Evolutionary conservation across 306 rosid genomes (phyloP), one percentile per base, ranked within the genome.

Genomic region (Pyrus pyrifolia): DNA sequence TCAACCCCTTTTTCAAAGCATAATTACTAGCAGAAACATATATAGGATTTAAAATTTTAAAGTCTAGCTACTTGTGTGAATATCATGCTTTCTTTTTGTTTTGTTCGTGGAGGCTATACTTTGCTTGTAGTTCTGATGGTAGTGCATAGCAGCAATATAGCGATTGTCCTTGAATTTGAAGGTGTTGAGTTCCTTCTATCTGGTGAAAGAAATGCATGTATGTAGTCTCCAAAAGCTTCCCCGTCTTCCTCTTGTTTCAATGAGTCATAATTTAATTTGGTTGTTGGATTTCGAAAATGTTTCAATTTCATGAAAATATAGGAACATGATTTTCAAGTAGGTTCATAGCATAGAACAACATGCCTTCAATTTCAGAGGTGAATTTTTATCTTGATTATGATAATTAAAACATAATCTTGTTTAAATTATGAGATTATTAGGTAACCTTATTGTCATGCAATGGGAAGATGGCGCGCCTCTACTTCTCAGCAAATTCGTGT

Each of bases 401-500:
- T 35, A 6, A 67, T 14, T 67, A 31, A 23, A 55, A 67, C 57
- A 64, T 38, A 83, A 67, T 38, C n/a, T 55, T 57, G 64, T 42
- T 79, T 65, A 29, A 23, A 71, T 31, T 46, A n/a, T 35, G 45
- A 23, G 18, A 71, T 67, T 82, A 68, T 67, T 82, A 95, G 97
- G 93, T 92, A 52, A 90, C 97, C 23, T 75, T 89, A 68, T 88
- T 88, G n/a, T 81, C 88, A 63, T 92, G 93, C 79, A 49, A 78
- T 76, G 40, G 40, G 9, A 35, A 35, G 40, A 35, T 35, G 38
- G 83, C 83, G 77, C 91, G 91, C 85, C 88, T 95, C 29, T 84
- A 76, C 71, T 92, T 90, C 93, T 83, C 96, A 21, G 97, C 99
- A 80, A 86, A 87, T 85, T 95, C 96, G 97, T 92, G 97, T 77